Conservation (phyloP, 768 basidiomycete species). For the Boletus coccyginus region DNA sequence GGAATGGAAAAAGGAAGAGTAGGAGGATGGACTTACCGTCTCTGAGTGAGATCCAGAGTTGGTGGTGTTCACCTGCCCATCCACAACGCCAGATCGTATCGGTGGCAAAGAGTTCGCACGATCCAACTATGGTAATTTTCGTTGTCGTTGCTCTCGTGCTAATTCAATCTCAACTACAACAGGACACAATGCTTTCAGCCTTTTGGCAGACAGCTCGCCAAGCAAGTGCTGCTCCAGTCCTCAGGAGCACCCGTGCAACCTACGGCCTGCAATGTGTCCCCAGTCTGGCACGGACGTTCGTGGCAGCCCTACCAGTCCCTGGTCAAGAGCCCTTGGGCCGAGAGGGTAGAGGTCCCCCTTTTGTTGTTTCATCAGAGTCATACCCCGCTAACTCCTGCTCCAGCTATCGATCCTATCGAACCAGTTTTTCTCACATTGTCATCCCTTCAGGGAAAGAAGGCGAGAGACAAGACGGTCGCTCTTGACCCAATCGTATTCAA, state of each 20-base stretch:
- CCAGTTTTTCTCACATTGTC: conserved; percentile 66
- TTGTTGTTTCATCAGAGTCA: conserved; percentile 1
- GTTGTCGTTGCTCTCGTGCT: not conserved
- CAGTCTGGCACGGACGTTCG: conserved; percentile 10
- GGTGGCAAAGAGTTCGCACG: conserved; percentile 24
- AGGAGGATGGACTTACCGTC: conserved; percentile 38
- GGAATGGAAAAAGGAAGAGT: not conserved
- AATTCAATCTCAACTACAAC: not conserved
- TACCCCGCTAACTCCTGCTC: conserved; percentile 3
- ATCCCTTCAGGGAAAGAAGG: conserved; percentile 45
- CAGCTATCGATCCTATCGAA: conserved; percentile 38
- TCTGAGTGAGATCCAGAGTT: conserved; percentile 31
- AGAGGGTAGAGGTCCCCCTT: conserved; percentile 18
- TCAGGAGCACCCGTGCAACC: not conserved
- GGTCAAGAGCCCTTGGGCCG: not conserved
- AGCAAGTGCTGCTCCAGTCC: conserved; percentile 1
- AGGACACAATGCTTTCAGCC: conserved; percentile 16
- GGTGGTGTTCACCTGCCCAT: conserved; percentile 12
- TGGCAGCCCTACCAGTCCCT: conserved; percentile 2
- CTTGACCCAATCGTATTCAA: conserved; percentile 83
- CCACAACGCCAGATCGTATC: not conserved
- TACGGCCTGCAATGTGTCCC: not conserved
- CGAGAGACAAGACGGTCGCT: conserved; percentile 49
- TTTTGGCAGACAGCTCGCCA: conserved; percentile 15
- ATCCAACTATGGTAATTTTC: conserved; percentile 18